Evolutionary conservation across 2,329 filamentous ascomycete species (phyloP).

Genomic region (Ceratocystis harringtonii): DNA sequence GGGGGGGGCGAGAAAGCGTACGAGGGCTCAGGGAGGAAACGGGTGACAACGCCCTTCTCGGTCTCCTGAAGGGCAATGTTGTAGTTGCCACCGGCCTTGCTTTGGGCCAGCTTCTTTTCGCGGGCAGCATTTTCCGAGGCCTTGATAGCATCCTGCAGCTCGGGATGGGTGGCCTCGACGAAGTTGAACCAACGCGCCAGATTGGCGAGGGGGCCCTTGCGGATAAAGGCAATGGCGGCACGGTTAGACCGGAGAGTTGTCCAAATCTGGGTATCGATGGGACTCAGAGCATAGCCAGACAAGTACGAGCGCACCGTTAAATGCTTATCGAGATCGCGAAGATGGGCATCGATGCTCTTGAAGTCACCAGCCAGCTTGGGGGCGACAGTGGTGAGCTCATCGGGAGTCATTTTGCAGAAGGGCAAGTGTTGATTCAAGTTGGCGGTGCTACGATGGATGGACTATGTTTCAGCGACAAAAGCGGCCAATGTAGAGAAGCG

Average conservation of each 20-base stretch:
- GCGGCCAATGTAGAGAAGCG: background rate
- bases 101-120: conserved; percentile 52
- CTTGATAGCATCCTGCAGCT: conserved; percentile 57
- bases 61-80: conserved; percentile 75
- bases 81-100: conserved; percentile 72
- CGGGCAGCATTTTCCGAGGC: conserved; percentile 51
- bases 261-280: conserved; percentile 72
- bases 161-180: conserved; percentile 66
- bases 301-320: conserved; percentile 77
- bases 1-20: conserved; percentile 28
- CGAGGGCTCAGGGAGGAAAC: conserved; percentile 90
- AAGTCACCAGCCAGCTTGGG: conserved; percentile 51
- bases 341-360: conserved; percentile 61
- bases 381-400: conserved; percentile 39
- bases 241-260: conserved; percentile 68
- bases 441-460: background rate
- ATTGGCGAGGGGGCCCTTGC: conserved; percentile 62
- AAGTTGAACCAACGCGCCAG: conserved; percentile 76
- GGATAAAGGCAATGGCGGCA: conserved; percentile 66
- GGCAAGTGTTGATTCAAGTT: background rate
- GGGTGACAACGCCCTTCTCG: conserved; percentile 76
- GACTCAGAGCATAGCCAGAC: conserved; percentile 61
- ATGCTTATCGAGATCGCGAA: conserved; percentile 71
- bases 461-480: conserved; percentile 3
- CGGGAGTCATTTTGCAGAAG: conserved; percentile 36